phyloP scores from a whole-genome alignment of 2,329 filamentous ascomycete species.

The Trichoderma cornu-damae region DNA sequence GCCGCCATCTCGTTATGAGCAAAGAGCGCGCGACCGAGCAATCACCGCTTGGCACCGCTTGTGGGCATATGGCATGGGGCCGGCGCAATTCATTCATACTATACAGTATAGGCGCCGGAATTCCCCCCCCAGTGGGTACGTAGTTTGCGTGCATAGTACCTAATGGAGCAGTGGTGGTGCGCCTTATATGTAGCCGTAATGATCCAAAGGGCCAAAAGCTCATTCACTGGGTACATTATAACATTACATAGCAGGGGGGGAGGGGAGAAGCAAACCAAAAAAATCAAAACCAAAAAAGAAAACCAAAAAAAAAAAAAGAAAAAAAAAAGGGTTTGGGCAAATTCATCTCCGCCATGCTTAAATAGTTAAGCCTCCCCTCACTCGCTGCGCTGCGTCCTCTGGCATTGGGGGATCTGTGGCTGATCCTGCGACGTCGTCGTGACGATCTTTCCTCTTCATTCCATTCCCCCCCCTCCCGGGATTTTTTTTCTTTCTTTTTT shows the following conservation, averaged over 20 bases:
- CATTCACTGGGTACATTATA: too few relatives aligned
- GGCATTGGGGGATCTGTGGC: constrained; percentile 1
- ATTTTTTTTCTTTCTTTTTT: too few relatives aligned
- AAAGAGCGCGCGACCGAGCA: background rate
- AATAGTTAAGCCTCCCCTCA: constrained; percentile 11
- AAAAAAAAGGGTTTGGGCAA: background rate
- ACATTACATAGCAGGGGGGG: too few relatives aligned
- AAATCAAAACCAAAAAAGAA: background rate
- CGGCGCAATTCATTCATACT: background rate
- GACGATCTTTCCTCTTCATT: constrained; percentile 16
- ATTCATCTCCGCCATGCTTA: constrained; percentile 9
- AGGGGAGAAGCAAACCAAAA: background rate
- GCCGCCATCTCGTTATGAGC: background rate
- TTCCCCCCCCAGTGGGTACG: too few relatives aligned
- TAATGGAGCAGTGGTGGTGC: background rate
- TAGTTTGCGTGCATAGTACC: constrained; percentile 5
- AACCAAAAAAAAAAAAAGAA: background rate
- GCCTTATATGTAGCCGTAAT: constrained; percentile 5
- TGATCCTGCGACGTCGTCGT: constrained; percentile 15
- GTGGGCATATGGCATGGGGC: too few relatives aligned
- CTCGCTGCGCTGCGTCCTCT: background rate
- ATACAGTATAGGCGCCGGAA: background rate
- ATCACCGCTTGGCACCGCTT: constrained; percentile 1
- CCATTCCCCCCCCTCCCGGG: constrained; percentile 14
- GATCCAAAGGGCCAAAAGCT: background rate